Conservation (phyloP, 1,284 basidiomycete genomes). For the Megacollybia platyphylla region DNA sequence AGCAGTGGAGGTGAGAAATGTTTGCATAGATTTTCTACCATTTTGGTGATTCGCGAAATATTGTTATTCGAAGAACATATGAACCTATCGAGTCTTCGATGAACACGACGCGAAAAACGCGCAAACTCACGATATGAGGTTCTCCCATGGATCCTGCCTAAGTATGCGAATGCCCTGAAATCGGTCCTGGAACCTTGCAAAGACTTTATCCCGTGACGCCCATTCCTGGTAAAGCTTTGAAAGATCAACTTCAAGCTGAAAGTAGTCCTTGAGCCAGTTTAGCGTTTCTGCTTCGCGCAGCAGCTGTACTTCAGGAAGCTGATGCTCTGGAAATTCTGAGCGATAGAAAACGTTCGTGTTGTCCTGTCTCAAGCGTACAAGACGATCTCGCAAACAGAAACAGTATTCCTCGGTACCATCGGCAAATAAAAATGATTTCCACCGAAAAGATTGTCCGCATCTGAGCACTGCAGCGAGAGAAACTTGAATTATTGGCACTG, state of each 20-base stretch:
- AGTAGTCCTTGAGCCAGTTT: constrained; percentile 78
- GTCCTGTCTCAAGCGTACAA: constrained; percentile 71
- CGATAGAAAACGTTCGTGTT: constrained; percentile 38
- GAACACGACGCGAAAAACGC: constrained; percentile 4
- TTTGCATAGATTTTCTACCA: constrained; percentile 67
- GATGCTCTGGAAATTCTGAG: constrained; percentile 44
- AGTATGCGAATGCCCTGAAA: constrained; percentile 35
- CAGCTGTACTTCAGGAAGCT: constrained; percentile 18
- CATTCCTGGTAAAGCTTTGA: constrained; percentile 71
- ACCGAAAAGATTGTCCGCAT: constrained; percentile 76
- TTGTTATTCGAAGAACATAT: constrained; percentile 99
- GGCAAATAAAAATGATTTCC: constrained; percentile 40
- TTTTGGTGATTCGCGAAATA: constrained; percentile 82
- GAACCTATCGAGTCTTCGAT: constrained; percentile 44
- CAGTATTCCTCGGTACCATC: constrained; percentile 31
- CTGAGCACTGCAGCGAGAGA: constrained; percentile 62
- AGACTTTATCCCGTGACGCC: constrained; percentile 65
- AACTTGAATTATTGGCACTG: constrained; percentile 50
- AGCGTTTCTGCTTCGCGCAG: constrained; percentile 50
- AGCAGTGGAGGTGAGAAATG: constrained; percentile 61
- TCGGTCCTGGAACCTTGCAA: constrained; percentile 47
- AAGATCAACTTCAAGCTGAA: constrained; percentile 76
- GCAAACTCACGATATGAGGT: constrained; percentile 72
- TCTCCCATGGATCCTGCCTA: constrained; percentile 93
- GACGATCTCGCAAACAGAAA: constrained; percentile 65